Percentiles rank a stretch among this genome's conserved stretches.
These are phyloP conservation scores for Pleomassaria siparia DNA, from an alignment of 2,329 filamentous ascomycete genomes.

Conservation along the genomic window DNA sequence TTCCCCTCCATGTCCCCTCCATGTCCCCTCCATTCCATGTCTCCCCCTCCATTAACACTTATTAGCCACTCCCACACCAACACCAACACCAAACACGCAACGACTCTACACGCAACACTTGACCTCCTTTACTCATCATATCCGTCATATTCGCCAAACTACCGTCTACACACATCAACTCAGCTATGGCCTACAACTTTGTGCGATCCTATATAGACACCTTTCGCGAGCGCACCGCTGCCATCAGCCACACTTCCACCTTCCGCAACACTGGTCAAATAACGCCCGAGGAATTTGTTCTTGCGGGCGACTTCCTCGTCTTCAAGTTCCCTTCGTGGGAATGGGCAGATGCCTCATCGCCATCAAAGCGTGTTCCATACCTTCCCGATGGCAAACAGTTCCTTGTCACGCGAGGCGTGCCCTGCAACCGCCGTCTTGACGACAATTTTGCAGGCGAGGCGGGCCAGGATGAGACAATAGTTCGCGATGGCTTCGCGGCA, in stretches of 20 bases:
- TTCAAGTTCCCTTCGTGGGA: constrained; percentile 99
- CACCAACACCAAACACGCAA: neutral
- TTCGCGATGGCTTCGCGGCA: constrained; percentile 70
- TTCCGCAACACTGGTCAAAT: constrained; percentile 94
- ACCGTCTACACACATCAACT: neutral
- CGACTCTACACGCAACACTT: neutral
- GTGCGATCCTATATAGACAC: constrained; percentile 89
- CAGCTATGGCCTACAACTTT: constrained; percentile 71
- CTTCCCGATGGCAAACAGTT: constrained; percentile 92
- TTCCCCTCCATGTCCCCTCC: constrained; percentile 3
- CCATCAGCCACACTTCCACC: constrained; percentile 84
- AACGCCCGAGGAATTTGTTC: constrained; percentile 94
- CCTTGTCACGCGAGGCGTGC: constrained; percentile 89
- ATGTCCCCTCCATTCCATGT: no score
- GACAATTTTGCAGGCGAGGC: constrained; percentile 91
- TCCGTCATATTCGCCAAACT: neutral
- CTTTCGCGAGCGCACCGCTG: constrained; percentile 87
- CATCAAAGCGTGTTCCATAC: constrained; percentile 74
- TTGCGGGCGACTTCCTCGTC: constrained; percentile 94
- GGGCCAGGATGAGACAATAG: constrained; percentile 81
- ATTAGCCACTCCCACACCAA: no score
- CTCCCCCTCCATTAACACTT: no score
- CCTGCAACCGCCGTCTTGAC: constrained; percentile 86
- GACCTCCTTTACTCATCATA: neutral
- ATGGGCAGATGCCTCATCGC: constrained; percentile 87